Evolutionary conservation across 2,329 filamentous ascomycete genomes (phyloP).

Genomic region (Calonectria pseudoreteaudii): DNA sequence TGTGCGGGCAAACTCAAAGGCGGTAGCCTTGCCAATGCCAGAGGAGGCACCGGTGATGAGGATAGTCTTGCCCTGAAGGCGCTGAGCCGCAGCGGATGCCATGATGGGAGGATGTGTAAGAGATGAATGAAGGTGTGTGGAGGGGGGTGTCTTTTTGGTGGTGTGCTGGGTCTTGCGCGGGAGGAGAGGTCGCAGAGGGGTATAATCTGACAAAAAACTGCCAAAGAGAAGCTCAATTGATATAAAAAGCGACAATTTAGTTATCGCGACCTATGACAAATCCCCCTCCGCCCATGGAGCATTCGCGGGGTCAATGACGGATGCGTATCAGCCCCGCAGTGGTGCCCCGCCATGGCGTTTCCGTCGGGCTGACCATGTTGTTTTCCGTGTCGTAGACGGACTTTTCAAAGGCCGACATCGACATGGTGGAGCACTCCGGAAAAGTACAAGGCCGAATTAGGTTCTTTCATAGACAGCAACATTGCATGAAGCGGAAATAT

Average conservation of each 20-base stretch:
- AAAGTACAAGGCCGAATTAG: not conserved
- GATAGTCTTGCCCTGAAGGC: constrained; percentile 92
- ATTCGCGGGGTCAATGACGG: constrained; percentile 3
- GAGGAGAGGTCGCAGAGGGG: not conserved
- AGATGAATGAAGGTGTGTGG: not conserved
- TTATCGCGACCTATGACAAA: not conserved
- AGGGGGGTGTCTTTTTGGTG: not conserved
- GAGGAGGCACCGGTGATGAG: constrained; percentile 92
- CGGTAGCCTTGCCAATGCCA: constrained; percentile 85
- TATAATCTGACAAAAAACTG: not conserved
- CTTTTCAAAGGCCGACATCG: not conserved
- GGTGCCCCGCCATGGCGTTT: constrained; percentile 15
- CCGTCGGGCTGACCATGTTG: constrained; percentile 14
- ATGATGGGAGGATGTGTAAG: constrained; percentile 45
- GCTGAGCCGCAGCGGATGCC: constrained; percentile 75
- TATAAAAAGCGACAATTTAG: constrained; percentile 17
- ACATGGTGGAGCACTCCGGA: not conserved
- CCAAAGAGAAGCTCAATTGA: constrained; percentile 17
- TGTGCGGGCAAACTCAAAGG: constrained; percentile 91
- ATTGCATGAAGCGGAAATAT: too few species aligned
- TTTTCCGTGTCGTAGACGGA: not conserved
- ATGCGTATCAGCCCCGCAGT: not conserved
- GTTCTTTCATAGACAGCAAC: not conserved
- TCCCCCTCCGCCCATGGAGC: not conserved
- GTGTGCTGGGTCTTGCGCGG: not conserved